These are phyloP conservation scores for Ulota crispa DNA, from an alignment of 225 moss, liverwort and hornwort species.

Conservation along the genomic window DNA sequence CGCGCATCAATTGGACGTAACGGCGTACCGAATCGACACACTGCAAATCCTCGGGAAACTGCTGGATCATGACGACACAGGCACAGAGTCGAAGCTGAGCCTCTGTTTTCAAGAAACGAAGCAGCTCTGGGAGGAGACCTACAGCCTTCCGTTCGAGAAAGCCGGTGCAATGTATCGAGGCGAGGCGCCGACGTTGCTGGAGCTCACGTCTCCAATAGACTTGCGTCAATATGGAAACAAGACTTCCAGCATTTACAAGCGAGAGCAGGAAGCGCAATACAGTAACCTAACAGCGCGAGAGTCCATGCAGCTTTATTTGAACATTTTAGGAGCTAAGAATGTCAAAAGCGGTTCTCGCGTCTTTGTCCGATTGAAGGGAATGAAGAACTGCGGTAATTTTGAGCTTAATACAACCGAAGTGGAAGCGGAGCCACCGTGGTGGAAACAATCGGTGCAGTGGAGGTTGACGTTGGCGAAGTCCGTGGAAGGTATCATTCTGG, in stretches of 20 bases:
- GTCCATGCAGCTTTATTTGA: conserved; percentile 20
- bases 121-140: conserved; percentile 40
- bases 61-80: conserved; percentile 38
- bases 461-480: conserved; percentile 34
- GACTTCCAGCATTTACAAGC: conserved; percentile 19
- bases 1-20: conserved; percentile 35
- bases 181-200: conserved; percentile 21
- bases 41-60: conserved; percentile 20
- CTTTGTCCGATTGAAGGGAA: conserved; percentile 38
- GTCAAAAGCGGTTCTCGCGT: conserved; percentile 24
- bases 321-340: conserved; percentile 28
- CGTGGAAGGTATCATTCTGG: conserved; percentile 37
- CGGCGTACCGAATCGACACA: conserved; percentile 31
- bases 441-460: conserved; percentile 36
- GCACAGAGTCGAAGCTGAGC: conserved; percentile 26
- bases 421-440: conserved; percentile 12
- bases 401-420: conserved; percentile 33
- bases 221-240: neutral
- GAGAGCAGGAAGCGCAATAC: conserved; percentile 36
- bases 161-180: conserved; percentile 43
- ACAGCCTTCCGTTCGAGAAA: conserved; percentile 29
- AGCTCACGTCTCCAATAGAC: neutral
- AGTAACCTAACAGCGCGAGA: conserved; percentile 19
- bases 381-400: conserved; percentile 29
- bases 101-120: conserved; percentile 30